Evolutionary conservation across 192 early-diverging fungal species (phyloP).

Genomic region (Martensiomyces pterosporus): DNA sequence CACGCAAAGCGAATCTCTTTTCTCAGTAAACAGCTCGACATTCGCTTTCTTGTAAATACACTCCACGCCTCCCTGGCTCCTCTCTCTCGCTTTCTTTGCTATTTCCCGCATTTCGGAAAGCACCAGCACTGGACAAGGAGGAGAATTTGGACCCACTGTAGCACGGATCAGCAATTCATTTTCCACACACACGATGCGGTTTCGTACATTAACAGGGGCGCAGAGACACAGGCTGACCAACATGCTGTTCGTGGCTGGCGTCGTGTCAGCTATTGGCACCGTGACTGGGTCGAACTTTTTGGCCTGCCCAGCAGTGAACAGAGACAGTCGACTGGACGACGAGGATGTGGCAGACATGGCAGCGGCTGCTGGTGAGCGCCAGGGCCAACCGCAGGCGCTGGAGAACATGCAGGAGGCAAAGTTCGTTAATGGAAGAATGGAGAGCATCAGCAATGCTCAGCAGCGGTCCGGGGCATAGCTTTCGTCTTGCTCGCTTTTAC

Average conservation of each 20-base stretch:
- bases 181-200: too few relatives aligned
- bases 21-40: too few relatives aligned
- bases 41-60: too few relatives aligned
- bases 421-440: slow-evolving; percentile 21
- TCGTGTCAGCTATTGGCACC: slow-evolving; percentile 34
- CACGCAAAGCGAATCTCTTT: too few relatives aligned
- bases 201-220: slow-evolving; percentile 43
- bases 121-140: too few relatives aligned
- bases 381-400: background rate
- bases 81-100: too few relatives aligned
- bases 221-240: slow-evolving; percentile 47
- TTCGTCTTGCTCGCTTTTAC: background rate
- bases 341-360: too few relatives aligned
- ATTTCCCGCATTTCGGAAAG: too few relatives aligned
- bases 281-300: slow-evolving; percentile 47
- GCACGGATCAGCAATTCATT: too few relatives aligned
- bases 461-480: background rate
- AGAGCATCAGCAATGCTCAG: slow-evolving; percentile 3
- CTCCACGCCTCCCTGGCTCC: too few relatives aligned
- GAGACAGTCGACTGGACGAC: slow-evolving; percentile 33
- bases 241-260: slow-evolving; percentile 41
- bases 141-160: too few relatives aligned
- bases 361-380: slow-evolving; percentile 1
- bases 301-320: slow-evolving; percentile 44
- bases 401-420: slow-evolving; percentile 12